Conservation (phyloP, 768 basidiomycete genomes). For the Phaffia tasmanica region DNA sequence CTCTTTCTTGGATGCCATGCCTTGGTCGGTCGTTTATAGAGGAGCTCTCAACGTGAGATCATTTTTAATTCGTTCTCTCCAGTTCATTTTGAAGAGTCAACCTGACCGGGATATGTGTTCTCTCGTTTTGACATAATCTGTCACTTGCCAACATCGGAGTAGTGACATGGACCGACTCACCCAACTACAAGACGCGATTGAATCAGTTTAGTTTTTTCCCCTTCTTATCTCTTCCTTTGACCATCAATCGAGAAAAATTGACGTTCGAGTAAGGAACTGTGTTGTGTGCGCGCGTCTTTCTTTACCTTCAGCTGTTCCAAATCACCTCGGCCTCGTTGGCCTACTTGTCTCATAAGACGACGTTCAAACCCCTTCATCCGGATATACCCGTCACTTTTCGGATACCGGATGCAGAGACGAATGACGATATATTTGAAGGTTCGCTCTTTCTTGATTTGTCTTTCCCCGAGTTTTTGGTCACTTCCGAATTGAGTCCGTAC, state of each 20-base stretch:
- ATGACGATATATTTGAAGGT: slow-evolving; percentile 64
- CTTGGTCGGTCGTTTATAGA: neutral
- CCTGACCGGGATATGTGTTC: neutral
- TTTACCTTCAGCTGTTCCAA: slow-evolving; percentile 53
- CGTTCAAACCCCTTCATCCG: slow-evolving; percentile 64
- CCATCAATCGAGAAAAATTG: neutral
- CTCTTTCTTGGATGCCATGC: neutral
- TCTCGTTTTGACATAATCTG: neutral
- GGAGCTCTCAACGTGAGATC: slow-evolving; percentile 13
- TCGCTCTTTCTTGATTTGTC: slow-evolving; percentile 22
- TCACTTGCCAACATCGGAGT: slow-evolving; percentile 53
- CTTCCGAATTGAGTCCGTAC: neutral
- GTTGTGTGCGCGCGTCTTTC: neutral
- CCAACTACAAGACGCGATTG: slow-evolving; percentile 87
- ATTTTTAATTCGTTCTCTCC: neutral
- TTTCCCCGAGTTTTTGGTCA: neutral
- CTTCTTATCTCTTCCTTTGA: slow-evolving; percentile 1
- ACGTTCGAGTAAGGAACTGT: neutral
- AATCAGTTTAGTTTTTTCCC: slow-evolving; percentile 47
- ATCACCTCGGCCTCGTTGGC: slow-evolving; percentile 76
- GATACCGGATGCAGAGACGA: slow-evolving; percentile 59
- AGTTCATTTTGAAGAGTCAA: too few species aligned
- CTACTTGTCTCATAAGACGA: slow-evolving; percentile 65
- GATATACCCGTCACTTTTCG: slow-evolving; percentile 77
- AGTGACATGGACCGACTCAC: slow-evolving; percentile 93